Conservation (phyloP, 208 protist genomes). For the Leishmania lainsoni region DNA sequence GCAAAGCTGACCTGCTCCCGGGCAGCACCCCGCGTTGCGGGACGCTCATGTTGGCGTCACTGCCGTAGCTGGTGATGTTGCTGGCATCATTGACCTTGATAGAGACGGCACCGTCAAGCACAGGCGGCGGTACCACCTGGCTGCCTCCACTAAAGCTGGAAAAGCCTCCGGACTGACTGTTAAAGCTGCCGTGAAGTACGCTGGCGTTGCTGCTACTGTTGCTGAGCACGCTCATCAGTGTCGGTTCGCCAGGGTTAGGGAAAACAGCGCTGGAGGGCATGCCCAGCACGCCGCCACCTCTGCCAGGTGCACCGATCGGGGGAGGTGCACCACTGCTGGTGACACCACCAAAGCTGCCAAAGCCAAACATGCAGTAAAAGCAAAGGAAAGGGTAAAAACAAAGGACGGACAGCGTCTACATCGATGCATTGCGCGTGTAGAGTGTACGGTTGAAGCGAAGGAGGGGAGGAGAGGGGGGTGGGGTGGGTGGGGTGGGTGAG, state of each 20-base stretch:
- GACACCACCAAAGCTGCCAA: constrained; percentile 7
- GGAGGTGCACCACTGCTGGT: constrained; percentile 1
- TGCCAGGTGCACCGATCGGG: neutral
- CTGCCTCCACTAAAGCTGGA: neutral
- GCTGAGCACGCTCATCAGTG: neutral
- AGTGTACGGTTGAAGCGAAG: neutral
- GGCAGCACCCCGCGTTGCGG: neutral
- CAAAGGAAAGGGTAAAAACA: constrained; percentile 2
- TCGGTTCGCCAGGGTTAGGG: neutral
- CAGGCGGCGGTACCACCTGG: neutral
- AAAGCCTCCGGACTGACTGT: neutral
- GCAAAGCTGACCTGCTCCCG: neutral
- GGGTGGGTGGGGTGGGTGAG: neutral
- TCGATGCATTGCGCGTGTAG: neutral
- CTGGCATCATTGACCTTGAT: neutral
- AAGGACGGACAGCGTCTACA: neutral
- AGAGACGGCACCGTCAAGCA: neutral
- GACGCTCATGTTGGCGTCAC: neutral
- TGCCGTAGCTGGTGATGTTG: neutral
- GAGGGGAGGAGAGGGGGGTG: neutral
- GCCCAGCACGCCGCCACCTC: constrained; percentile 17
- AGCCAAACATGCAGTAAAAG: constrained; percentile 4
- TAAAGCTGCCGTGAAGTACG: neutral
- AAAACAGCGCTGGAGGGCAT: neutral
- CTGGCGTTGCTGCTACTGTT: neutral